Base-by-base conservation (phyloP, 345 rosid species). In the Hibiscus trionum region DNA sequence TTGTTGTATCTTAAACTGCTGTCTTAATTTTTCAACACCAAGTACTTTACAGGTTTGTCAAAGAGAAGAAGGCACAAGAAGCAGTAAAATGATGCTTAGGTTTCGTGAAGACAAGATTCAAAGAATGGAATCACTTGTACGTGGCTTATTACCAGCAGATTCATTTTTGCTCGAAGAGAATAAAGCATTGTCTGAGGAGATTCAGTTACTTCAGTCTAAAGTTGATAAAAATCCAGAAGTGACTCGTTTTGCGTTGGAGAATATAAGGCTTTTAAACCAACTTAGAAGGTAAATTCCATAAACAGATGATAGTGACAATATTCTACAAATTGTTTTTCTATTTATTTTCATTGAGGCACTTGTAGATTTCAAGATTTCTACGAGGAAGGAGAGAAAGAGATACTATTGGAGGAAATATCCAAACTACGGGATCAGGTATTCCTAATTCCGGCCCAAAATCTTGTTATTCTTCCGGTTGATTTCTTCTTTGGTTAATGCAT, bases 81-180 rank as follows among this genome's bases (percentile, higher is more conserved):
- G 96, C 84, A 84, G 88, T 62, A 95, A 92, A 90, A 90, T 95
- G 97, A 95, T 92, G 96, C 92, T 95, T 75, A 86, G 78, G 79
- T 90, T 92, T 82, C 86, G 98, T 72, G 99, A 92, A 81, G 97
- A 95, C 83, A 92, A 90, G 85, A 95, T 95, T 80, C 93, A 86
- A 39, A 90, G 96, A 80, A 85, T 89, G 88, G 98, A 92, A 77
- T 89, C 93, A 61, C 81, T 89, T 72, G 75, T 85, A 76, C 81
- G 88, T 75, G 90, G 88, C 75, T 82, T 84, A 44, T 77, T 90
- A 75, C 82, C 91, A 65, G 83, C 84, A 21, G 97, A 92, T 56
- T 74, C 89, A 19, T 92, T 81, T 79, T 73, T 90, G 78, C 59
- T 81, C 67, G 93, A 89, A 76, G 98, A 95, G 84, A 95, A 86